phyloP scores from a whole-genome alignment of 306 rosid species.

The Dicorynia guianensis region DNA sequence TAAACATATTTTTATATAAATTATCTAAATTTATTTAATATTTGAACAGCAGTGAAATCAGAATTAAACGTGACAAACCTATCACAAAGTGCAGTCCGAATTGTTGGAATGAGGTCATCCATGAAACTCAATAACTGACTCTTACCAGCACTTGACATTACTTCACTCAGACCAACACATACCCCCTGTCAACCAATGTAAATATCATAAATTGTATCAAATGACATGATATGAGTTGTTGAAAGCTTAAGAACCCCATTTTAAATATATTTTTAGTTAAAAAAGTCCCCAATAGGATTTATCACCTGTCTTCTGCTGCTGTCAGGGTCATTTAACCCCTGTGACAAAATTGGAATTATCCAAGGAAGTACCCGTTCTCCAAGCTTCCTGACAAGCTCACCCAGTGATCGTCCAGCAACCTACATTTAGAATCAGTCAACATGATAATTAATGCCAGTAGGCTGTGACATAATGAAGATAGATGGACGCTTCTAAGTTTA shows the following conservation, averaged over 20 bases:
- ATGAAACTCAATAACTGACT: constrained; percentile 93
- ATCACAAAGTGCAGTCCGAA: constrained; percentile 95
- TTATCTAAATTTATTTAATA: constrained; percentile 26
- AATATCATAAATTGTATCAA: constrained; percentile 32
- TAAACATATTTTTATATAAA: constrained; percentile 35
- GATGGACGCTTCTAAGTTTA: constrained; percentile 28
- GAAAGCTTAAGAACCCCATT: not conserved
- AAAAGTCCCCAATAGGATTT: constrained; percentile 20
- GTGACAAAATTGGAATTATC: constrained; percentile 94
- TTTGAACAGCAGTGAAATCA: constrained; percentile 9
- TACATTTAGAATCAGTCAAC: constrained; percentile 42
- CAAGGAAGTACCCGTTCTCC: constrained; percentile 96
- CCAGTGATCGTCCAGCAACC: constrained; percentile 98
- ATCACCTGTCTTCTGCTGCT: constrained; percentile 91
- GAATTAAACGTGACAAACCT: constrained; percentile 57
- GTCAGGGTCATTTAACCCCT: constrained; percentile 74
- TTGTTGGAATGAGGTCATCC: constrained; percentile 93
- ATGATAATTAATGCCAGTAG: constrained; percentile 15
- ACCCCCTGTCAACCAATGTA: constrained; percentile 72
- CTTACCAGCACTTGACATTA: constrained; percentile 93
- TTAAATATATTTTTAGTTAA: not conserved
- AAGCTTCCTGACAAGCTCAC: constrained; percentile 98
- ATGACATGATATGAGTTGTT: constrained; percentile 17
- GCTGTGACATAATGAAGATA: constrained; percentile 10
- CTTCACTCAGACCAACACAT: constrained; percentile 97